Evolutionary conservation across 164 flowering plant species (phyloP), one percentile per base, ranked within the genome.

Genomic region (Vitis labrusca): DNA sequence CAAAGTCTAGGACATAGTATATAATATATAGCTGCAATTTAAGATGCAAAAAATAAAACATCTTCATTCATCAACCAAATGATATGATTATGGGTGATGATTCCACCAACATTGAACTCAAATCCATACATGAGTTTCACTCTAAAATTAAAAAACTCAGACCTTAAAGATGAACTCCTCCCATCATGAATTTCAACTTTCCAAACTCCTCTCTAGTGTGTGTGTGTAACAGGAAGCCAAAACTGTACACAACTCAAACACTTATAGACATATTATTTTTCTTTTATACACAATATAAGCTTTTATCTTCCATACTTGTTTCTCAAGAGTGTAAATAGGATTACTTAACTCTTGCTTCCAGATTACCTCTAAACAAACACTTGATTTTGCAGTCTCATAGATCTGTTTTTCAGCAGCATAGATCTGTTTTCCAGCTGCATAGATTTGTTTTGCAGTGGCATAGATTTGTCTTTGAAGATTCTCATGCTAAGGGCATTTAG

Each of bases 401-500:
- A 37, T 6, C 44, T 37, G 7, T 37, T 37, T 37, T 37, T 37
- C 44, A 37, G 7, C 44, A 3, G 44, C 44, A 37, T 37, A 3
- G 44, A 37, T 37, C 44, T 37, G 44, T 37, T 37, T 37, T 6
- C 6, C 59, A 12, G 27, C 59, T 2, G 29, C 10, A 57, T 5
- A 57, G 19, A 16, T 11, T 14, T 57, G 29, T 16, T 16, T 19
- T 27, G 9, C 29, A 5, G 2, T 57, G 17, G 27, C 23, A 57
- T 52, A 72, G 79, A 74, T 64, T 74, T 71, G 44, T 81, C 85
- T 80, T 85, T 86, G 73, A 87, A 84, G 76, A 90, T 19, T 75
- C 66, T 89, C 69, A 74, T 68, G 86, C 97, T 89, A 8, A 93
- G 73, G 37, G 93, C 93, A 71, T 83, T 85, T 9, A 91, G 72